Percentiles rank a stretch among this genome's conserved stretches.
phyloP scores from a whole-genome alignment of 2,329 filamentous ascomycete species.

The Cercospora berteroae region DNA sequence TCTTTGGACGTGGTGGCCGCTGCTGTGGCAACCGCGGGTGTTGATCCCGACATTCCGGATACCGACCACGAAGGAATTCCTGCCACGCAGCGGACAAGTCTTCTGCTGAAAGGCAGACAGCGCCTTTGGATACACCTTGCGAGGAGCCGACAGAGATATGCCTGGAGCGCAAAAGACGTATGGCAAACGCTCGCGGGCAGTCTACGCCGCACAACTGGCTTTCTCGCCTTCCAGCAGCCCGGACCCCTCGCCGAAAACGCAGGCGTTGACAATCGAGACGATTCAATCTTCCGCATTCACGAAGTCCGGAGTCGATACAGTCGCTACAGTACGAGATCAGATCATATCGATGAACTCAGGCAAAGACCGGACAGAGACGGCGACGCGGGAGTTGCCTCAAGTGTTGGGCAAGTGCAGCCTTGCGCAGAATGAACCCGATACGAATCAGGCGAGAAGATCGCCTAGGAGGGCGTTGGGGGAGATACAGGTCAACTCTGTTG shows the following conservation, averaged over 20 bases:
- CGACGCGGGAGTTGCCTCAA: background rate
- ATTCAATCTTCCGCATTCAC: slow-evolving; percentile 2
- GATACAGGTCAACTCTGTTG: slow-evolving; percentile 26
- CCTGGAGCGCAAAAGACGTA: slow-evolving; percentile 36
- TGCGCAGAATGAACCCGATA: background rate
- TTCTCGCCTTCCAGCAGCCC: slow-evolving; percentile 29
- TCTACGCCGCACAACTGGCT: slow-evolving; percentile 27
- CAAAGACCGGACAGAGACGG: background rate
- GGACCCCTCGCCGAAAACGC: slow-evolving; percentile 17
- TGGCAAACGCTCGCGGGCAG: slow-evolving; percentile 40
- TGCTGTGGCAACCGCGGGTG: background rate
- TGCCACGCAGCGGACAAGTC: background rate
- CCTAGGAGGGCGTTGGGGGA: slow-evolving; percentile 26
- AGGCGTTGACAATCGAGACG: slow-evolving; percentile 10
- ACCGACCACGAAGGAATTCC: background rate
- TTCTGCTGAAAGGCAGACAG: background rate
- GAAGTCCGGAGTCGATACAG: slow-evolving; percentile 3
- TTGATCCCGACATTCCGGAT: background rate
- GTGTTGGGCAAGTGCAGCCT: background rate
- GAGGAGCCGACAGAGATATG: slow-evolving; percentile 24
- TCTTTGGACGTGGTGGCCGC: background rate
- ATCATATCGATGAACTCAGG: background rate
- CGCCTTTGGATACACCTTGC: background rate
- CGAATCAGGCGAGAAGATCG: background rate
- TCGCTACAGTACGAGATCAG: background rate